A percentile compares a stretch with the other conserved stretches of the same genome.
phyloP scores from a whole-genome alignment of 805 yeast genomes.

The Metschnikowia koreensis region DNA sequence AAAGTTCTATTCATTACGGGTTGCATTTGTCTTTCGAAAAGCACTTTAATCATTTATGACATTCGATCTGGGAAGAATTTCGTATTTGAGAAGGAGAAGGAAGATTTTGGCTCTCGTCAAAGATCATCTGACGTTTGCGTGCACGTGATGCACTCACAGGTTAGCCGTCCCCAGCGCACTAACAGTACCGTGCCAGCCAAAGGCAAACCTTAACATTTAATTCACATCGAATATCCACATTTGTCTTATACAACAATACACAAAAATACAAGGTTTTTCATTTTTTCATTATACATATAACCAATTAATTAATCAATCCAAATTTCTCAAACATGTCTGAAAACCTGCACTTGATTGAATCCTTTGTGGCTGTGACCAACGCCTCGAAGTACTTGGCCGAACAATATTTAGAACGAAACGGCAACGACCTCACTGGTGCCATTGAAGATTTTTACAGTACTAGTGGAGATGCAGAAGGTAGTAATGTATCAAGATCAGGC shows the following conservation, averaged over 20 bases:
- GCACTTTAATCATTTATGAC: no score
- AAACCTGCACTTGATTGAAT: conserved; percentile 23
- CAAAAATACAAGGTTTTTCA: not conserved
- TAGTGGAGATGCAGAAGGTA: conserved; percentile 10
- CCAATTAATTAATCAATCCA: no score
- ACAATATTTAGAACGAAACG: conserved; percentile 38
- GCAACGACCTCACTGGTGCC: conserved; percentile 37
- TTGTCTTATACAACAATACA: not conserved
- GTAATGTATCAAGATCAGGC: not conserved
- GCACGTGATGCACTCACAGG: not conserved
- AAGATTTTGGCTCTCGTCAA: not conserved
- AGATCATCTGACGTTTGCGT: not conserved
- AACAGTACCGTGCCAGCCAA: not conserved
- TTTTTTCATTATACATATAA: no score
- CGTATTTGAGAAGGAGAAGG: not conserved
- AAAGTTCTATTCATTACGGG: no score
- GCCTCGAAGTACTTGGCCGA: conserved; percentile 36
- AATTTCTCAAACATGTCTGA: conserved; percentile 18
- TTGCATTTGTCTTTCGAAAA: no score
- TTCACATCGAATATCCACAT: no score
- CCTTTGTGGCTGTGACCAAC: conserved; percentile 37
- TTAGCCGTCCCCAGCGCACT: not conserved
- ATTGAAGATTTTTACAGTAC: conserved; percentile 41
- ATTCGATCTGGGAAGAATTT: not conserved
- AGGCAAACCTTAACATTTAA: not conserved